Evolutionary conservation across 441 rosid species (phyloP).

Genomic region (Rhodomyrtus psidioides): DNA sequence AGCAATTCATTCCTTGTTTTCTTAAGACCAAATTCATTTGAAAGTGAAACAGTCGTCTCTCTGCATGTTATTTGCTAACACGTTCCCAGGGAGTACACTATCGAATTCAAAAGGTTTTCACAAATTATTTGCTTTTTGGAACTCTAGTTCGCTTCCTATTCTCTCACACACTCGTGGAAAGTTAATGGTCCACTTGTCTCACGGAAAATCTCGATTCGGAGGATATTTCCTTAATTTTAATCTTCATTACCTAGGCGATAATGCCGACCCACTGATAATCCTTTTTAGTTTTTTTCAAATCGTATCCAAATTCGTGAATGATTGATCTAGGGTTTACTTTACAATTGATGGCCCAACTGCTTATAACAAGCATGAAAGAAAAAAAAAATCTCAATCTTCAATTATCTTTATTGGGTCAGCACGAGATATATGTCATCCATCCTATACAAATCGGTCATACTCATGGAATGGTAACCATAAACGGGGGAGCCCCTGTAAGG

Average conservation of each 20-base stretch:
- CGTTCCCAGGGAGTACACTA: not conserved
- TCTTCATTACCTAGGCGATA: not conserved
- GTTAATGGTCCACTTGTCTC: not conserved
- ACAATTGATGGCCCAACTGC: not conserved
- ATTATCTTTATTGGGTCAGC: not conserved
- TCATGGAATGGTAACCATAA: not conserved
- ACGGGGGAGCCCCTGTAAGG: not conserved
- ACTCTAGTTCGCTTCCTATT: not conserved
- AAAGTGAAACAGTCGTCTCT: not conserved
- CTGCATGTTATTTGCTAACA: not conserved
- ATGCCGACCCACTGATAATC: not conserved
- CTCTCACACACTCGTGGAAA: not conserved
- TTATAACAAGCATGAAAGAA: not conserved
- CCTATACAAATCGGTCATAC: not conserved
- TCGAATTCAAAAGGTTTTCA: not conserved
- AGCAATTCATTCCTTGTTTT: not conserved
- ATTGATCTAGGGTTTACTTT: not conserved
- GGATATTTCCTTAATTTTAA: not conserved
- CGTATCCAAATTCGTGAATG: not conserved
- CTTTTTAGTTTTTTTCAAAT: not conserved
- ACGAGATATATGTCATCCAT: not conserved
- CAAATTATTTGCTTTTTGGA: not conserved
- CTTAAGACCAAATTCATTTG: not conserved
- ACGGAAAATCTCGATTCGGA: not conserved
- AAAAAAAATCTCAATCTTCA: not conserved